Base-by-base conservation (phyloP, 2,329 filamentous ascomycete genomes). In the Zymoseptoria pseudotritici region DNA sequence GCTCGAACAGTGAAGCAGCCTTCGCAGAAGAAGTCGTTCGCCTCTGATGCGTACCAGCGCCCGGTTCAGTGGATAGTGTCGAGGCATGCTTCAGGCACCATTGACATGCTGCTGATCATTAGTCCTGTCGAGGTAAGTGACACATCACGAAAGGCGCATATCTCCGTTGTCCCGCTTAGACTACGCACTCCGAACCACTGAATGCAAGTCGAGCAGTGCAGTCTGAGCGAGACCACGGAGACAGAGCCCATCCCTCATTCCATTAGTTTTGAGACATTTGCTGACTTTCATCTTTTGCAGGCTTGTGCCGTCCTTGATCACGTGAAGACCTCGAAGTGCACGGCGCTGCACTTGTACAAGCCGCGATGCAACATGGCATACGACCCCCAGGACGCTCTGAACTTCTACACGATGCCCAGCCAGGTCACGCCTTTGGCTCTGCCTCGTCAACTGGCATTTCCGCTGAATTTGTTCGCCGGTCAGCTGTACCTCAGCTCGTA, bases 401-500 rank as follows among this genome's bases (percentile, higher is more conserved):
- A 71, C 1, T 46, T 17, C 13, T 81, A 77, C 65, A 46, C 52
- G 10, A n/a, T 17, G 8, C 22, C 52, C 13, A 29, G 19, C 9
- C 52, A 26, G 52, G 13, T n/a, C 3, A 13, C 46, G n/a, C 10
- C 24, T 19, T 21, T 21, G 20, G 6, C 19, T 13, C 6, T 70
- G 3, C 67, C 65, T 9, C 69, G 66, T 10, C 66, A 56, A 0
- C 66, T 82, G 0, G 69, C 74, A 0, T 72, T 76, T 0, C 76
- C 83, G 59, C 77, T 90, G 0, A 86, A 88, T 53, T 72, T 90
- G 0, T 90, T 91, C 59, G 77, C 88, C 0, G 87, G 87, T 0
- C 85, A 88, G 58, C 76, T 90, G 0, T 90, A 90, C 64, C 74
- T 90, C 10, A 71, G 69, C 0, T 79, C 76, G 0, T 82, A 78